Percentiles rank a stretch among this genome's conserved stretches.
phyloP scores from a whole-genome alignment of 257 asterid species.

The Plantago elongata region DNA sequence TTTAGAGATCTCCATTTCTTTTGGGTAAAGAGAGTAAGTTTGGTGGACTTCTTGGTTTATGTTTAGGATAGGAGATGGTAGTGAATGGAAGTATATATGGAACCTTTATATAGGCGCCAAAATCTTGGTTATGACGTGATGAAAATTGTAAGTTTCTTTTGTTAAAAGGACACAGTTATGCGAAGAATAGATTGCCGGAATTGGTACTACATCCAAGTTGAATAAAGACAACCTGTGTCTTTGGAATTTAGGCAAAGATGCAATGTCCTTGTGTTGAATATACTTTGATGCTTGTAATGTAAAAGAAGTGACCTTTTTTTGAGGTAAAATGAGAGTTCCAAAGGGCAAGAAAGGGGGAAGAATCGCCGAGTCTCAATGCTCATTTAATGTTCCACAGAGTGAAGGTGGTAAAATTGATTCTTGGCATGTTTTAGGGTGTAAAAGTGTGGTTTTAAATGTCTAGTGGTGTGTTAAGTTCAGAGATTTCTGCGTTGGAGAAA shows the following conservation, averaged over 20 bases:
- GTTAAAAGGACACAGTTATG: neutral
- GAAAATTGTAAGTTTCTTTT: neutral
- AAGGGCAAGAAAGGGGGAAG: slow-evolving; percentile 13
- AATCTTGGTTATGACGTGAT: neutral
- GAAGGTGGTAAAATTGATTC: neutral
- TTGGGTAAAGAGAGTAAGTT: neutral
- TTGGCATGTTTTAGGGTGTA: neutral
- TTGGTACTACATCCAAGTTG: slow-evolving; percentile 11
- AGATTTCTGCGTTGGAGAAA: slow-evolving; percentile 14
- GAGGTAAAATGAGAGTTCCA: neutral
- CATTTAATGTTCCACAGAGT: slow-evolving; percentile 9
- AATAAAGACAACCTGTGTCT: slow-evolving; percentile 1
- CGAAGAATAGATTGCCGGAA: neutral
- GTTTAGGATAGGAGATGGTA: slow-evolving; percentile 1
- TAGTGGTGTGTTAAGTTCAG: slow-evolving; percentile 18
- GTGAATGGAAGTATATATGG: too few relatives aligned
- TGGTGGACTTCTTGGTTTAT: neutral
- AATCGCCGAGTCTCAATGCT: slow-evolving; percentile 46
- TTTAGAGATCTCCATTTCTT: slow-evolving; percentile 34
- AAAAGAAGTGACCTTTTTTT: slow-evolving; percentile 21
- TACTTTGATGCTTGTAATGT: slow-evolving; percentile 1
- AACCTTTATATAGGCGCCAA: slow-evolving; percentile 19
- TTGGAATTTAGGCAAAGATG: neutral
- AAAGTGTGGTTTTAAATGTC: slow-evolving; percentile 19
- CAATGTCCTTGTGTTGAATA: neutral